phyloP scores from a whole-genome alignment of 2,329 filamentous ascomycete species.

The Xylariaceae sp. region DNA sequence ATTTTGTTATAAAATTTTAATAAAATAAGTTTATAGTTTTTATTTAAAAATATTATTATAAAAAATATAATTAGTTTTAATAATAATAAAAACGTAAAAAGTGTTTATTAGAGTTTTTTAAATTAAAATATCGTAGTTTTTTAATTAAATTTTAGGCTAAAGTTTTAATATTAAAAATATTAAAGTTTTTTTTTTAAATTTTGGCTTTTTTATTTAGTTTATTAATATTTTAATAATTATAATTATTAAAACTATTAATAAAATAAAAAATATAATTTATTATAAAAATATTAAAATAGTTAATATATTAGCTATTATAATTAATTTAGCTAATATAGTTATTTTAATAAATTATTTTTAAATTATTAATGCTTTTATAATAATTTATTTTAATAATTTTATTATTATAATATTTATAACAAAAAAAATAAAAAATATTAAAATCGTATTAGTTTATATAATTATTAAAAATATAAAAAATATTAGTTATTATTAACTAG shows the following conservation, averaged over 20 bases:
- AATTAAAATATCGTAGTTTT: neutral
- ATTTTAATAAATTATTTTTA: neutral
- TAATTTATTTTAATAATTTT: neutral
- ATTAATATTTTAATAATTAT: neutral
- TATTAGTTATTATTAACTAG: too few species aligned
- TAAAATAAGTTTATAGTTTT: neutral
- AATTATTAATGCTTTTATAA: neutral
- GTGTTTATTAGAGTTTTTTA: too few species aligned
- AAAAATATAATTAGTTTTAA: neutral
- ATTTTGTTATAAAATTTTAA: neutral
- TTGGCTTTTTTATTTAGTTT: neutral
- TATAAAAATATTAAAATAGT: neutral
- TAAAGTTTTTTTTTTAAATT: too few species aligned
- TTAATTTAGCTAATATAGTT: neutral
- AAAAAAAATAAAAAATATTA: too few species aligned
- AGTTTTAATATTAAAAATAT: too few species aligned
- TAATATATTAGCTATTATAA: neutral
- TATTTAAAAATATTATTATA: neutral
- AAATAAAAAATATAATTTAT: neutral
- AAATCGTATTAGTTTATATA: too few species aligned
- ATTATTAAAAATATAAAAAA: too few species aligned
- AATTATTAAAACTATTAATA: neutral
- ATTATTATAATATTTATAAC: neutral
- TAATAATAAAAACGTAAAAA: neutral
- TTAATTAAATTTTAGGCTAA: neutral